A percentile compares a stretch with the other conserved stretches of the same genome.
Evolutionary conservation across 768 basidiomycete genomes (phyloP).

Genomic region (Russula emetica): DNA sequence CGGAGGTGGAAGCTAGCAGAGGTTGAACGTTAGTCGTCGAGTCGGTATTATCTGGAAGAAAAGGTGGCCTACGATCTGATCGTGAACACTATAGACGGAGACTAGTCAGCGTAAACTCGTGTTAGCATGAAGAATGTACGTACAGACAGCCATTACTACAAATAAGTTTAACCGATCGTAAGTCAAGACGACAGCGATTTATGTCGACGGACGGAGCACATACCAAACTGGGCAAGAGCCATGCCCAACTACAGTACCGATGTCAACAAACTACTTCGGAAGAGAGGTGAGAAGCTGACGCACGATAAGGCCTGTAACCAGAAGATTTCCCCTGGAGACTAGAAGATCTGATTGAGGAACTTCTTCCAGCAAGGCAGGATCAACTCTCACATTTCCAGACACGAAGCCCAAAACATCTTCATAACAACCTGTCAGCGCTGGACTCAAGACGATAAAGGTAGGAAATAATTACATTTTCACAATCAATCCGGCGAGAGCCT

Average conservation of each 20-base stretch:
- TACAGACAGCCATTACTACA: conserved; percentile 17
- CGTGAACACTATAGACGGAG: conserved; percentile 38
- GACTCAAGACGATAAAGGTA: background rate
- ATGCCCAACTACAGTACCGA: conserved; percentile 14
- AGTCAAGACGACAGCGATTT: conserved; percentile 1
- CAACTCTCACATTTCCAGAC: conserved; percentile 28
- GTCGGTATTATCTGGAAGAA: background rate
- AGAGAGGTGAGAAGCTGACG: background rate
- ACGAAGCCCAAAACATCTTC: conserved; percentile 26
- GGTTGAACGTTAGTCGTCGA: background rate
- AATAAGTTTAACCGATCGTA: too few species aligned
- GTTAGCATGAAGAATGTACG: background rate
- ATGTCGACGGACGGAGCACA: background rate
- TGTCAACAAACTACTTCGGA: conserved; percentile 4
- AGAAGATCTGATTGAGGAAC: background rate
- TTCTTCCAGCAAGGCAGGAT: background rate
- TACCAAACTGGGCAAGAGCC: conserved; percentile 25
- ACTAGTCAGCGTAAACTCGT: background rate
- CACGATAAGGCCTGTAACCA: conserved; percentile 25
- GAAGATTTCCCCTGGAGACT: conserved; percentile 25
- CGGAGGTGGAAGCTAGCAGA: conserved; percentile 38
- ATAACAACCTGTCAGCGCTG: background rate
- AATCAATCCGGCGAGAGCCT: conserved; percentile 21
- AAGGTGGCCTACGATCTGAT: conserved; percentile 39
- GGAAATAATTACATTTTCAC: conserved; percentile 22